Evolutionary conservation across 2,329 filamentous ascomycete genomes (phyloP), one percentile per base, ranked within the genome.

Genomic region (Exophiala alcalophila): DNA sequence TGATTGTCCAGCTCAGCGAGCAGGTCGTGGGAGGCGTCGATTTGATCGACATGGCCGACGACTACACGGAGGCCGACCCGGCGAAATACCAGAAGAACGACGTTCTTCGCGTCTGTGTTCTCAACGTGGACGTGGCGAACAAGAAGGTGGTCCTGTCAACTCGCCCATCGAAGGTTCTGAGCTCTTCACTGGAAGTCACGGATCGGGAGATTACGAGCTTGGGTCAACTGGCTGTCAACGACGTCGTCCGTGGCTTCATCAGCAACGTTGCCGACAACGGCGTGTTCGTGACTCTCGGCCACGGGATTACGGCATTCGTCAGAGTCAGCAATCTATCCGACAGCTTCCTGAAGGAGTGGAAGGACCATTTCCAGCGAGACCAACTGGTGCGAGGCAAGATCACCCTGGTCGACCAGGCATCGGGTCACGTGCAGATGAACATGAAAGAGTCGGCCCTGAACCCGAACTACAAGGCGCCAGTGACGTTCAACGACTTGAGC

Each of bases 281-380:
- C 39, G 66, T 98, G 2, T 95, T 96, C 58, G 78, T 98, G 32
- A 77, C 83, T 18, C 73, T 98, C 3, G 89, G 90, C 29, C 85
- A 86, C 12, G 80, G 84, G 50, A 75, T 95, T 12, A 86, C 85
- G 35, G 90, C 83, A 1, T 84, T 90, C 58, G 85, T 95, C 33
- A 84, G 86, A 55, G 83, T 97, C 39, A 80, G 84, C 7, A 90
- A 97, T 62, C 74, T 98, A 10, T 95, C 90, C 0, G 92, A 98
- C 62, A 77, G 80, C 5, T 98, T 83, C 63, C 69, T 98, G 57
- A 97, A 97, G 65, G 87, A 97, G 49, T 98, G 92, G 92, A 94
- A 95, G 68, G 80, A 86, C 24, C 73, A 83, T 30, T 96, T 91
- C 67, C 82, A 92, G 57, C 70, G 91, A 33, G 88, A 94, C 58